Conservation (phyloP, 2,329 filamentous ascomycete species). For the Aureobasidium zeae region DNA sequence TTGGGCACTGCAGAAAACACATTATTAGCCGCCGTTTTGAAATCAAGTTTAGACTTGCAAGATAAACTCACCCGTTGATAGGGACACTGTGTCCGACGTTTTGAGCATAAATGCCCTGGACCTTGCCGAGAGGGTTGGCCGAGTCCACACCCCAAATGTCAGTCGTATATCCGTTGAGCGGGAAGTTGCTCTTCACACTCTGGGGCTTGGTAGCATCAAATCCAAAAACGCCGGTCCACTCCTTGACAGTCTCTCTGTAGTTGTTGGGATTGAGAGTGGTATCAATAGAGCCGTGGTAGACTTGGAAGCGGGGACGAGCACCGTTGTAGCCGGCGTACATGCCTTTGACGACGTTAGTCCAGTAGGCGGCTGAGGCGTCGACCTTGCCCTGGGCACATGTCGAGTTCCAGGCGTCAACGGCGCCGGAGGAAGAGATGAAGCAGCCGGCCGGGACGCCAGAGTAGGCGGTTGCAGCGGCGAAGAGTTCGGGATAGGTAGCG, state of each 20-base stretch:
- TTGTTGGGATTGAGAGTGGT: constrained; percentile 41
- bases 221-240: constrained; percentile 46
- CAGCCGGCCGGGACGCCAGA: constrained; percentile 48
- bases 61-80: constrained; percentile 22
- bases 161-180: constrained; percentile 28
- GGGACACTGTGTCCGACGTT: constrained; percentile 30
- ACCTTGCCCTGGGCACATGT: constrained; percentile 43
- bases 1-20: neutral
- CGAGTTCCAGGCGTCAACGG: constrained; percentile 38
- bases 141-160: constrained; percentile 23
- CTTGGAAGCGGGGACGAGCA: constrained; percentile 45
- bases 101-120: constrained; percentile 30
- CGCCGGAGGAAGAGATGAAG: constrained; percentile 31
- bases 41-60: fast-evolving
- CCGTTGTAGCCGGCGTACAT: constrained; percentile 47
- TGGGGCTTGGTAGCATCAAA: constrained; percentile 24
- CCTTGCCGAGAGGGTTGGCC: constrained; percentile 16
- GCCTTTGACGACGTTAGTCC: constrained; percentile 39
- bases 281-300: constrained; percentile 49
- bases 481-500: constrained; percentile 45
- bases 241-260: constrained; percentile 49
- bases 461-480: constrained; percentile 42
- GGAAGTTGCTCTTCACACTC: constrained; percentile 25
- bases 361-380: constrained; percentile 38
- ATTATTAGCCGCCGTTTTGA: neutral